Base-by-base conservation (phyloP, 2,329 filamentous ascomycete genomes). In the Apiospora koreana region DNA sequence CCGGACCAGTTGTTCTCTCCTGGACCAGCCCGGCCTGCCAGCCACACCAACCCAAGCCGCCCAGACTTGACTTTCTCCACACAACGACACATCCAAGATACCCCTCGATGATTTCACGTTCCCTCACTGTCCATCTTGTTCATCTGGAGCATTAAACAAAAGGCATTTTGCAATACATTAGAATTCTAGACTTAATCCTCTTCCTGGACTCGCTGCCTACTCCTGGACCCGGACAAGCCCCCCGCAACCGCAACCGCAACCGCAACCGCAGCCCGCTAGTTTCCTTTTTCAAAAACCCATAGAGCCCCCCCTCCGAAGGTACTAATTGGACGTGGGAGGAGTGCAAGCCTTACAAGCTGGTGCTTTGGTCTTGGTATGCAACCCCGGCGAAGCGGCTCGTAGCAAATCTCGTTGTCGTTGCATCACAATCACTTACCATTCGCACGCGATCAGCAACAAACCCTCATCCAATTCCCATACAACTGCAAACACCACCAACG, bases 381-480 rank as follows among this genome's bases (percentile, higher is more conserved):
- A 67, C 41, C 42, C 65, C 65, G 42, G 65, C 28, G 65, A 67
- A 25, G 65, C 42, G 66, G 68, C 68, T 38, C 42, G 43, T 42
- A 62, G 46, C 43, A 69, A 69, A 65, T 69, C 68, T 62, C 54
- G 54, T 62, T 68, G 67, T 66, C 42, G 64, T 68, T 68, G 67
- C 68, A 69, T 69, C 68, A 69, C 68, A 65, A 23, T 54, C 38
- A 58, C 46, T 65, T 35, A 68, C 68, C 41, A 43, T 43, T 43
- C 41, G 58, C 68, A 69, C 68, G 68, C 68, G 68, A 78, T 76
- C 76, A 77, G 73, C 74, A 74, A 69, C 73, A 73, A 75, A 69
- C 28, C 70, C 50, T 35, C 21, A 21, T 31, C 67, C n/a, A 50
- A 68, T 62, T 69, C 62, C 41, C 31, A 62, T 68, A 48, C 67